These are phyloP conservation scores for Cenchrus purpureus DNA, from an alignment of 176 grass and related monocot species.

Conservation along the genomic window DNA sequence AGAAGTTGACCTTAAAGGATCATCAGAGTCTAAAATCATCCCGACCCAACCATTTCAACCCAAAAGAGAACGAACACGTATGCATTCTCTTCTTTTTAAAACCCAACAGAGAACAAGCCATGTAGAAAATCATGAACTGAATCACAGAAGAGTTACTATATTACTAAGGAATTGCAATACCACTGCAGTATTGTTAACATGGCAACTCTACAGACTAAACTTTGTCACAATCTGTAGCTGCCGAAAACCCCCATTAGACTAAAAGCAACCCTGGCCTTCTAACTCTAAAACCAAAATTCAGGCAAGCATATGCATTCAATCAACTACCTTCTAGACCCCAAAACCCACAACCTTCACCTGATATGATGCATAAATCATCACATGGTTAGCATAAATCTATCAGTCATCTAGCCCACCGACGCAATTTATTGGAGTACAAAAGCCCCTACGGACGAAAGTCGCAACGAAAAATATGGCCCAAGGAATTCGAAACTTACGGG, in stretches of 20 bases:
- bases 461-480: not conserved
- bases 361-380: not conserved
- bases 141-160: not conserved
- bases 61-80: not conserved
- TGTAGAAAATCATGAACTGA: not conserved
- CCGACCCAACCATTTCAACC: not conserved
- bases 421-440: not conserved
- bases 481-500: constrained; percentile 26
- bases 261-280: not conserved
- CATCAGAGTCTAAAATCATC: not conserved
- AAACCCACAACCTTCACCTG: not conserved
- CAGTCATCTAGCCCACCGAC: not conserved
- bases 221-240: not conserved
- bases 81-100: not conserved
- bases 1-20: not conserved
- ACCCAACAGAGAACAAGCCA: not conserved
- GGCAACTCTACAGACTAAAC: not conserved
- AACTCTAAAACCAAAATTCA: not conserved
- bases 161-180: not conserved
- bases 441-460: not conserved
- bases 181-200: not conserved
- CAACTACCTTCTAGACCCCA: not conserved
- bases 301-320: not conserved
- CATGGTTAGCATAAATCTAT: not conserved
- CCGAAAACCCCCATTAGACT: not conserved